Conservation (phyloP, 164 flowering plant genomes). For the Berberis thunbergii region DNA sequence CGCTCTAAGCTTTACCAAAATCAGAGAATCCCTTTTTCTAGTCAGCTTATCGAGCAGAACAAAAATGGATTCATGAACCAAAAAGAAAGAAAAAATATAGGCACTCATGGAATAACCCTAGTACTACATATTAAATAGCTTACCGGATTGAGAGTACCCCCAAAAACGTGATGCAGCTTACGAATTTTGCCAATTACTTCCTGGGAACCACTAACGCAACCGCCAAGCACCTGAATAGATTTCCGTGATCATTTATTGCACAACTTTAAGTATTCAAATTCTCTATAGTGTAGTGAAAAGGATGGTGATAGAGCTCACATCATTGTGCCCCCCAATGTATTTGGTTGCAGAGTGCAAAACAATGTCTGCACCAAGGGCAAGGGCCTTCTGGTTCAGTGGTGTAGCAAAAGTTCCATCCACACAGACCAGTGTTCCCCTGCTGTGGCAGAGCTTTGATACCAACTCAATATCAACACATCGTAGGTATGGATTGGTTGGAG, state of each 20-base stretch:
- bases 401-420: conserved; percentile 97
- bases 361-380: conserved; percentile 92
- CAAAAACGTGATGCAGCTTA: conserved; percentile 76
- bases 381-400: conserved; percentile 90
- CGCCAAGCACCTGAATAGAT: conserved; percentile 69
- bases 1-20: too few species aligned
- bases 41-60: too few species aligned
- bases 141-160: conserved; percentile 90
- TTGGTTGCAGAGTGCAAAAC: conserved; percentile 93
- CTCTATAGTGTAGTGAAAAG: not conserved
- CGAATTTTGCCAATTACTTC: conserved; percentile 57
- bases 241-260: not conserved
- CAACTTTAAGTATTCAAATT: not conserved
- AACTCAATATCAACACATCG: conserved; percentile 84
- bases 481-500: conserved; percentile 95
- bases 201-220: conserved; percentile 80
- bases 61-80: too few species aligned
- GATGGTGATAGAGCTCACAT: conserved; percentile 32
- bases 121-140: conserved; percentile 16
- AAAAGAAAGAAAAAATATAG: too few species aligned
- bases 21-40: too few species aligned
- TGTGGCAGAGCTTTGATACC: conserved; percentile 87
- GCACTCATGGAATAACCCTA: not conserved
- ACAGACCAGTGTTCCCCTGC: conserved; percentile 76
- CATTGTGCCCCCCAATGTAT: conserved; percentile 86